Percentiles rank a stretch among this genome's conserved stretches.
These are phyloP conservation scores for Trichoderma asperelloides DNA, from an alignment of 495 filamentous ascomycete species.

Conservation along the genomic window DNA sequence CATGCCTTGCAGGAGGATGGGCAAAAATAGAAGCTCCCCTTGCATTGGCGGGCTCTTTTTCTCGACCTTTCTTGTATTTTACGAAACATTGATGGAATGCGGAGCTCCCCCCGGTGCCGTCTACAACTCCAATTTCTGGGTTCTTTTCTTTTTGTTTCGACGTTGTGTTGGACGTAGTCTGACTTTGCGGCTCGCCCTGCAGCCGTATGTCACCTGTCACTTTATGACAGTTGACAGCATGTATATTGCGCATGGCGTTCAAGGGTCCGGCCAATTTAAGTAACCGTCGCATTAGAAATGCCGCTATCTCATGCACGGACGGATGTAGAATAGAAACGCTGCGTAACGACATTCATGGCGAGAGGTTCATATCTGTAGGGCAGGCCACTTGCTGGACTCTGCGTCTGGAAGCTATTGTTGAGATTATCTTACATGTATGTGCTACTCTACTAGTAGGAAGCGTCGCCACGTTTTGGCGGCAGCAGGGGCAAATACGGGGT, in stretches of 20 bases:
- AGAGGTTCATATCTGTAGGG: background rate
- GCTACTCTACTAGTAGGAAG: background rate
- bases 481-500: background rate
- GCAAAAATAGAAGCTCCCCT: background rate
- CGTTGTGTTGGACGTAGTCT: background rate
- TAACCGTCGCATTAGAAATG: background rate
- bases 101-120: background rate
- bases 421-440: background rate
- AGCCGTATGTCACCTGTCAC: background rate
- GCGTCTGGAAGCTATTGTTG: background rate
- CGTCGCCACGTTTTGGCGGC: background rate
- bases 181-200: background rate
- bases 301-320: background rate
- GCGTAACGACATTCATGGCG: background rate
- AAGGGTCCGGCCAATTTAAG: background rate
- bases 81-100: background rate
- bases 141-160: background rate
- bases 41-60: background rate
- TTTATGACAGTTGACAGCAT: background rate
- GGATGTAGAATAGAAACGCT: background rate
- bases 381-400: background rate
- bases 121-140: background rate
- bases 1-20: too few species aligned
- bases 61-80: background rate
- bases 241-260: background rate